Percentiles rank a stretch among this genome's conserved stretches.
Conservation (phyloP, 2,329 filamentous ascomycete species). For the Penicillium concentricum region DNA sequence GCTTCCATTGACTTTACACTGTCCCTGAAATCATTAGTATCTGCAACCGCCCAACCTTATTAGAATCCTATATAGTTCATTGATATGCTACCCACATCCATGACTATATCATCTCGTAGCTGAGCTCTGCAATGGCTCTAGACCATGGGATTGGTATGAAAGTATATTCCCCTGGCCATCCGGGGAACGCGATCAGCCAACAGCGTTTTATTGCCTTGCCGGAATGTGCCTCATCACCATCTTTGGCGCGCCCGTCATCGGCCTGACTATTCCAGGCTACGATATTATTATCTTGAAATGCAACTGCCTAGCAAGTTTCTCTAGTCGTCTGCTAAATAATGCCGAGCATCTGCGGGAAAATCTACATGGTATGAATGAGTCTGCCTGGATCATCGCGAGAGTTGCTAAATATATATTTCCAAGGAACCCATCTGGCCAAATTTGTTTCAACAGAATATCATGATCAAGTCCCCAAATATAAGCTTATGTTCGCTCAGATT, state of each 20-base stretch:
- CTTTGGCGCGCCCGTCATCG: neutral
- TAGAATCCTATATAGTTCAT: neutral
- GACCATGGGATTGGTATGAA: neutral
- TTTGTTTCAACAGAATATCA: neutral
- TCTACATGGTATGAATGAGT: neutral
- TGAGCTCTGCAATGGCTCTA: neutral
- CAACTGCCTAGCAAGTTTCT: neutral
- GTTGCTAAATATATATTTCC: neutral
- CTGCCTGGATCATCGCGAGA: neutral
- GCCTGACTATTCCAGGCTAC: slow-evolving; percentile 1
- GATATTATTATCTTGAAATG: neutral
- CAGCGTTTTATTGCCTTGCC: neutral
- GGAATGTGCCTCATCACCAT: neutral
- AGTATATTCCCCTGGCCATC: neutral
- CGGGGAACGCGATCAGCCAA: slow-evolving; percentile 1
- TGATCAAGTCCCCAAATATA: neutral
- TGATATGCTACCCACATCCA: neutral
- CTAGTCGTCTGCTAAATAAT: too few species aligned
- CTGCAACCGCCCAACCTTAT: neutral
- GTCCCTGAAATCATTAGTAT: neutral
- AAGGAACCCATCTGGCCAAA: neutral
- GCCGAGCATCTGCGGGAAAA: neutral
- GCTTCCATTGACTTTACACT: neutral
- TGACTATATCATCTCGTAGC: neutral
- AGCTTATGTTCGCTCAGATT: neutral